Conservation (phyloP, 441 rosid species). For the Hypseocharis bilobata region DNA sequence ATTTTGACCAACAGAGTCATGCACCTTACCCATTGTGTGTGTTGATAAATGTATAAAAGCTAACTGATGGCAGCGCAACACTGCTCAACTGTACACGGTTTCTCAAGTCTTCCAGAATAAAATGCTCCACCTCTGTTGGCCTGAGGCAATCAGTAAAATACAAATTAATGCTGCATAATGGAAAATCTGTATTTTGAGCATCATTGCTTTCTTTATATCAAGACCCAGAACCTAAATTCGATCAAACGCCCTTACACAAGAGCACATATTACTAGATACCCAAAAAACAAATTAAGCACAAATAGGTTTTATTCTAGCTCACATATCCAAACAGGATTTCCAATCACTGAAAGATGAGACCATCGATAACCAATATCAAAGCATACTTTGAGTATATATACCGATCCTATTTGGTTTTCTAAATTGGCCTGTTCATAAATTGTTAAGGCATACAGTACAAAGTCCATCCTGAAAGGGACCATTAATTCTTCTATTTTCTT, state of each 20-base stretch:
- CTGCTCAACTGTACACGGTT: slow-evolving; percentile 85
- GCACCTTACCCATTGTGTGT: slow-evolving; percentile 68
- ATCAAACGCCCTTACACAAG: too few species aligned
- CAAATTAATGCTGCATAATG: slow-evolving; percentile 1
- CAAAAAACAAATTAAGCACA: not conserved
- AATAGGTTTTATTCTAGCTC: not conserved
- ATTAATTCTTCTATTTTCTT: too few species aligned
- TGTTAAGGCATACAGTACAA: too few species aligned
- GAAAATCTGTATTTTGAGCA: slow-evolving; percentile 5
- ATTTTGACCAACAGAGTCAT: slow-evolving; percentile 9
- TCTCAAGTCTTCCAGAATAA: slow-evolving; percentile 88
- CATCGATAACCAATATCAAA: not conserved
- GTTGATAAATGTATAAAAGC: slow-evolving; percentile 89
- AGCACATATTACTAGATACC: not conserved
- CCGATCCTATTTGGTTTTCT: too few species aligned
- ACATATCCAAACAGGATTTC: not conserved
- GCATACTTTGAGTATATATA: not conserved
- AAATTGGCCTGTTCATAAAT: too few species aligned
- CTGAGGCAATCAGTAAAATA: slow-evolving; percentile 33
- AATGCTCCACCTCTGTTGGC: slow-evolving; percentile 72
- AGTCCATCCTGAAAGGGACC: too few species aligned
- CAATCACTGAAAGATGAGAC: not conserved
- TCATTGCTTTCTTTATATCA: not conserved
- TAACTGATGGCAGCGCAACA: slow-evolving; percentile 72
- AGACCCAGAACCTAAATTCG: not conserved